Base-by-base conservation (phyloP, 2,329 filamentous ascomycete species). In the Penicillium aurantiogriseum region DNA sequence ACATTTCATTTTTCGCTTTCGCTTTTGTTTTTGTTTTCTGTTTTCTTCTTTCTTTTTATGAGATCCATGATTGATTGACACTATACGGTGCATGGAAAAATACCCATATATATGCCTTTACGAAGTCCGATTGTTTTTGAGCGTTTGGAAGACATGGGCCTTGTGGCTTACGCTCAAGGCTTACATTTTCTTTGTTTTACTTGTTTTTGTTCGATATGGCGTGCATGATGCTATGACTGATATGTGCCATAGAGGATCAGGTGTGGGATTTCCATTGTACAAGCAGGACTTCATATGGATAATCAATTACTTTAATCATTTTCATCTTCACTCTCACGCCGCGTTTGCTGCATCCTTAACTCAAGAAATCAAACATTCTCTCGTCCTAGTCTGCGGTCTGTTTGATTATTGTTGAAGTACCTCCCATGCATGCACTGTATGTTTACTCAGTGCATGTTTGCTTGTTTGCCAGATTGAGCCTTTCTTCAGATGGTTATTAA, bases 261-360 rank as follows among this genome's bases (percentile, higher is more conserved):
- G 36, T 21, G 25, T 40, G 33, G 51, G 33, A 31, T 46, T 47
- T 43, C 48, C 44, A 53, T 46, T 51, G 25, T 57, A 57, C 36
- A 57, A 57, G 54, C 54, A 29, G 54, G 54, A 53, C 49, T 57
- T 57, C 27, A 53, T 53, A 39, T 51, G 47, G 54, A 56, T 38
- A 56, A 45, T 36, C 27, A 36, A 38, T 17, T 54, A 49, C 36
- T 19, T 42, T 54, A 31, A 54, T 53, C 17, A 25, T 11, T 21
- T 19, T 9, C 11, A 33, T n/a, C 35, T n/a, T n/a, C 35, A n/a
- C 15, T 36, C 17, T 7, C 35, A 36, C 13, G 3, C 17, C 8
- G 35, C 7, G 17, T 10, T 45, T 17, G 42, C 8, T 29, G 27
- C 27, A 7, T 11, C 17, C 10, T 7, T 21, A 19, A 15, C n/a